These are phyloP conservation scores for Scenedesmus sp. DNA, from an alignment of 163 green algal species.

Conservation along the genomic window DNA sequence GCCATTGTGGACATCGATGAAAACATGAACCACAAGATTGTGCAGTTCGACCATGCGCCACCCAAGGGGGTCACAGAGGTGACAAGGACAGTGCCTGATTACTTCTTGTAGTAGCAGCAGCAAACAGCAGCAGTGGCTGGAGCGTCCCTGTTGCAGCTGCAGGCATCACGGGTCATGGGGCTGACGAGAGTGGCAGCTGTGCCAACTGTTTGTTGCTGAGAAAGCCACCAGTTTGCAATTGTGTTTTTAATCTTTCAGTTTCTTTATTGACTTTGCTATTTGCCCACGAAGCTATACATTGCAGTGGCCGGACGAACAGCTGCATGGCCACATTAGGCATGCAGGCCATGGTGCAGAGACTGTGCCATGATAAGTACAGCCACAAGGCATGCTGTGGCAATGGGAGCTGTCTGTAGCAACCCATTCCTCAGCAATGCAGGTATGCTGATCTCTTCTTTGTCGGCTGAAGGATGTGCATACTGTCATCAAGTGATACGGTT, in stretches of 20 bases:
- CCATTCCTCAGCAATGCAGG: neutral
- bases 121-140: neutral
- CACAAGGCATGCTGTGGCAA: neutral
- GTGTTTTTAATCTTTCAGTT: neutral
- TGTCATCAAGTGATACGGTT: neutral
- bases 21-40: slow-evolving; percentile 77
- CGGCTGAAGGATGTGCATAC: neutral
- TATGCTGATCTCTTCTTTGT: neutral
- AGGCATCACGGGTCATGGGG: neutral
- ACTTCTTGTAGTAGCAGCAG: slow-evolving; percentile 64
- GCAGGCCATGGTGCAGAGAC: slow-evolving; percentile 1
- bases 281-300: neutral
- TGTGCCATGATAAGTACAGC: neutral
- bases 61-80: slow-evolving; percentile 79
- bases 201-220: neutral
- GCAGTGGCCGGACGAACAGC: neutral
- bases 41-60: slow-evolving; percentile 79
- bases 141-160: neutral
- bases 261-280: neutral
- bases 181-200: neutral
- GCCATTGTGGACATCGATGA: slow-evolving; percentile 88
- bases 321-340: neutral
- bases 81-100: slow-evolving; percentile 68
- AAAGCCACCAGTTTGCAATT: neutral
- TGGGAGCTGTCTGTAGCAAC: neutral